phyloP scores from a whole-genome alignment of 202 grass and related monocot genomes.

The Alloteropsis angusta region DNA sequence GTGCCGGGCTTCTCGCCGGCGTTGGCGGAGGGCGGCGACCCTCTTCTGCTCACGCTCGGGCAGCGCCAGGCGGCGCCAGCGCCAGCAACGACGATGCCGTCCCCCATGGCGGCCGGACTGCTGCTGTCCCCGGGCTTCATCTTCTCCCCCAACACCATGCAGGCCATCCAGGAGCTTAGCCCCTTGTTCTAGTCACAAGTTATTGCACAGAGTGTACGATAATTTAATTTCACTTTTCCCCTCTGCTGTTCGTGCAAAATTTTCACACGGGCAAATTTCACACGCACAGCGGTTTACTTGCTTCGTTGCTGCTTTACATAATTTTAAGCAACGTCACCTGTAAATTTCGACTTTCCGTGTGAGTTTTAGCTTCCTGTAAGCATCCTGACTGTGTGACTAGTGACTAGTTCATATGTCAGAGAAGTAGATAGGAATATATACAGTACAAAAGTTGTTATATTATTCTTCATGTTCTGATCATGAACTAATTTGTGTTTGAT shows the following conservation, averaged over 20 bases:
- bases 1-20: background rate
- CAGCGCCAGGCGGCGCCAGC: background rate
- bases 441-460: background rate
- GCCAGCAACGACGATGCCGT: background rate
- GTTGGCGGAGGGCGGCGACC: slow-evolving; percentile 15
- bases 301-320: background rate
- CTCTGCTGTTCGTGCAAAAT: slow-evolving; percentile 30
- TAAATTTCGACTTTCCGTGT: background rate
- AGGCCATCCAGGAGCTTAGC: slow-evolving; percentile 36
- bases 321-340: background rate
- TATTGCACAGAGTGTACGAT: background rate
- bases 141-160: slow-evolving; percentile 45
- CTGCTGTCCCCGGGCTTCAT: slow-evolving; percentile 38
- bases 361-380: background rate
- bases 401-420: background rate
- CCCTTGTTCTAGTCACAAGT: slow-evolving; percentile 11
- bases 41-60: slow-evolving; percentile 47
- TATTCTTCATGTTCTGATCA: background rate
- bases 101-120: slow-evolving; percentile 31
- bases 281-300: slow-evolving; percentile 1
- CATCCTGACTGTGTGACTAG: background rate
- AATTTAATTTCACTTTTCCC: background rate
- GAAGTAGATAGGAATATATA: background rate
- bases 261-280: slow-evolving; percentile 21
- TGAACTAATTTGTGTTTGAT: background rate